These are phyloP conservation scores for Chlorella sp. DNA, from an alignment of 139 green algal species.

Conservation along the genomic window DNA sequence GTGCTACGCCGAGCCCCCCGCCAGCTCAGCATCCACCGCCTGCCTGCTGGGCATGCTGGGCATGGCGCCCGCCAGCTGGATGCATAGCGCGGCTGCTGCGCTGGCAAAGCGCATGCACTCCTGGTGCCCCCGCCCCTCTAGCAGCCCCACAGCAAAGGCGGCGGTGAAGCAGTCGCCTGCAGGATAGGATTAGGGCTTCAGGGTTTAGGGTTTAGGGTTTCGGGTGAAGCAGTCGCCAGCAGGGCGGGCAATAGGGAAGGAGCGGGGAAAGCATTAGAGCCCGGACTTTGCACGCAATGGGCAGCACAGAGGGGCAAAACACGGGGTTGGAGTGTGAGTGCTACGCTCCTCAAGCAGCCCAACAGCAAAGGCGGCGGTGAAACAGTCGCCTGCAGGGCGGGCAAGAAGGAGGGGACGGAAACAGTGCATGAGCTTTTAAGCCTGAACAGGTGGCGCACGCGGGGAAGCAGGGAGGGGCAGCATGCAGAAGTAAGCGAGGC, in stretches of 20 bases:
- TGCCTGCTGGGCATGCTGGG: constrained; percentile 34
- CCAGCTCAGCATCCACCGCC: constrained; percentile 6
- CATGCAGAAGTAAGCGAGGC: too few relatives aligned
- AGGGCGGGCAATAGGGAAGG: background rate
- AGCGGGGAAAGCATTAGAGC: too few relatives aligned
- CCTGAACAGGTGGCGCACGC: too few relatives aligned
- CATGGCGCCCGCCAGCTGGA: constrained; percentile 24
- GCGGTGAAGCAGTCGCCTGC: constrained; percentile 35
- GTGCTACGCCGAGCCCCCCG: background rate
- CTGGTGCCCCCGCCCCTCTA: background rate
- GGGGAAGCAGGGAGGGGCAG: too few relatives aligned
- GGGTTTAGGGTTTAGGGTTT: too few relatives aligned
- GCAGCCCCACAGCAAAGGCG: constrained; percentile 6
- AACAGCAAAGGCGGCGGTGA: constrained; percentile 24
- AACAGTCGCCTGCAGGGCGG: constrained; percentile 1
- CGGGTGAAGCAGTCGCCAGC: too few relatives aligned
- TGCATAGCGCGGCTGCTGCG: constrained; percentile 25
- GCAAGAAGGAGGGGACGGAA: too few relatives aligned
- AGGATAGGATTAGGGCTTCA: background rate
- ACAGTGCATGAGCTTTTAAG: too few relatives aligned
- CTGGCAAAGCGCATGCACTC: constrained; percentile 29
- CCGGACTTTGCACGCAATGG: background rate
- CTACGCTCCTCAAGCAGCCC: constrained; percentile 6
- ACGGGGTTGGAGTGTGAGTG: too few relatives aligned
- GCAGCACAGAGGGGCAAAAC: too few relatives aligned